Base-by-base conservation (phyloP, 169 alveolate species). In the Plasmodium cynomolgi region DNA sequence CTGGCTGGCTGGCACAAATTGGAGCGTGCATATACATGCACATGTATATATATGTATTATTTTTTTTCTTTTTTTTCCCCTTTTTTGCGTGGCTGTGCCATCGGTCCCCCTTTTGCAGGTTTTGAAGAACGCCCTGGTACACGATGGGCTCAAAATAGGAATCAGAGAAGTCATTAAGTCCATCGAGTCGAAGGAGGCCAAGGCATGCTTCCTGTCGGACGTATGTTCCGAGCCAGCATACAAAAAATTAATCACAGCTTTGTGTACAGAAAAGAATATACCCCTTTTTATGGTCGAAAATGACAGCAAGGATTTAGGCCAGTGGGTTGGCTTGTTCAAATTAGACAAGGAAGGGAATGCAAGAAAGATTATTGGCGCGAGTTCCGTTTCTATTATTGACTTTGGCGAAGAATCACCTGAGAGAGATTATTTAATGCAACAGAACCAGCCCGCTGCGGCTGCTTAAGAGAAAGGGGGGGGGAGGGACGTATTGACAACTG, bases 241-340 rank as follows among this genome's bases (percentile, higher is more conserved):
- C 98, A 98, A 98, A 96, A 98, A 98, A 95, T 97, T 99, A 82
- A 97, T 98, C 83, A 97, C 96, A 93, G 98, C 99, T 33, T 97
- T 98, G 72, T 97, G 99, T 96, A 96, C 97, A 85, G 99, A 98
- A 85, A 97, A 98, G 96, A 95, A 97, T 68, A 98, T 98, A 58
- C 99, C 99, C 3, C 95, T 98, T 86, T 96, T 98, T 77, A 98
- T 96, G 91, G 98, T 99, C 74, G 99, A 98, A 3, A 80, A 62
- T 83, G 99, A 98, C 96, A 97, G 99, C 96, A 97, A 97, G 96
- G 98, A 97, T 33, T 96, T 99, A 92, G 99, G 99, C 81, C 98
- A 98, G 96, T 98, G 99, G 99, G 98, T 99, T 81, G 99, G 99
- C 56, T 98, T 98, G 73, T 99, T 98, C 98, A 98, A 98, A 95